Base-by-base conservation (phyloP, 139 green algal species). In the Picochlorum sp. region DNA sequence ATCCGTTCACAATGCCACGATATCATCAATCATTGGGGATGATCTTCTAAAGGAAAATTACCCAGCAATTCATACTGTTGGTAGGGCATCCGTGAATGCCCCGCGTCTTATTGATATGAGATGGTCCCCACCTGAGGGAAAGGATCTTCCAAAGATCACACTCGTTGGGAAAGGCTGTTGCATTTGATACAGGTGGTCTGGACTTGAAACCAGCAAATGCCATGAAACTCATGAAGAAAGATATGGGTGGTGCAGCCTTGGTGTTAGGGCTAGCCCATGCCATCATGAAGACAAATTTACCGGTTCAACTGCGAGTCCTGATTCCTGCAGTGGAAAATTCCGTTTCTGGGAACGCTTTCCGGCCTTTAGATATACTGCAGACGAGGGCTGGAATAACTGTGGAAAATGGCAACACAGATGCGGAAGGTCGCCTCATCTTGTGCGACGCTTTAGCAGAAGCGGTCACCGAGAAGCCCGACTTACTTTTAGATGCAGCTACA, bases 221-320 rank as follows among this genome's bases (percentile, higher is more conserved):
- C 49, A 89, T 89, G 83, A 83, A 79, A 59, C 56, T 76, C 2
- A 89, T 89, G 82, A 89, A 89, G 58, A 89, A 87, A 78, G 81
- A 85, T 66, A 87, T 89, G 82, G 77, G 81, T 3, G 81, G 81
- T 16, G 75, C 65, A 1, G 81, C 81, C 3, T 70, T 84, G 58
- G 31, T 87, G 58, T 72, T 87, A 52, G 68, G 67, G 3, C 66
- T 88, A 59, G 70, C 73, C 0, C 73, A 80, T 28, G 51, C 71
- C 14, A 57, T 87, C 20, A 83, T 89, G 72, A 34, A 51, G 23
- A 47, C 45, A 15, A 9, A 56, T 14, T 66, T 85, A 37, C 63
- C 70, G 0, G 62, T 82, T 37, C 13, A 50, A 18, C 76, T 89
- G 59, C 54, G 71, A 6, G 66, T 89, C 50, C 62, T 86, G 34